Evolutionary conservation across 441 rosid species (phyloP), one percentile per base, ranked within the genome.

Genomic region (Macaranga tanarius): DNA sequence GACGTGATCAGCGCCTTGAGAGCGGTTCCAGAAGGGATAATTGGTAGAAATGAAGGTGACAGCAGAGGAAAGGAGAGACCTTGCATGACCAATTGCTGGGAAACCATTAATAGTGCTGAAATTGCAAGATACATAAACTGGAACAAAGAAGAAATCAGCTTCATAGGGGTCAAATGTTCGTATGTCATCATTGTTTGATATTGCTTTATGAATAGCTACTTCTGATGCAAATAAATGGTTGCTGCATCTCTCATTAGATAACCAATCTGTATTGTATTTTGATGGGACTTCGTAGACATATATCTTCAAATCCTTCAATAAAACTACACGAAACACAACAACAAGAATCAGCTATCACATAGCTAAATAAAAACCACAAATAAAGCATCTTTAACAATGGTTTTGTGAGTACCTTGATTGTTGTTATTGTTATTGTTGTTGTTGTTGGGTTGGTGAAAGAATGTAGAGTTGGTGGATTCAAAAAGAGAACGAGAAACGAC

Each of bases 31-130:
- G 54, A 95, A 92, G 10, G 90, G 91, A 76, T 81, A 78, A 42
- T 76, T 80, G 4, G 86, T 52, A 11, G 99, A 88, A 58, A 95
- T 75, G 16, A 85, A 80, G 13, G 63, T 55, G 15, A 91, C 85
- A 2, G 99, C 96, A 0, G 94, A 88, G 13, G 80, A 81, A 45
- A 91, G 69, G 42, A 95, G 90, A n/a, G 92, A 72, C 66, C 95
- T 79, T 0, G 99, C 99, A 59, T 92, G 97, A 23, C 97, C 99
- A 2, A 95, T 91, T 25, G 96, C 96, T 0, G 99, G 98, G 85
- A 95, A 95, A 25, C 98, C 98, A 67, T 92, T 95, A 42, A 82
- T 79, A 65, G 92, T 88, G 85, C 97, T 92, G 84, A 95, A 95
- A 62, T 95, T 95, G 83, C 97, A 95, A 47, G 99, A 88, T 11